Percentiles rank a stretch among this genome's conserved stretches.
These are phyloP conservation scores for Proliferodiscus dingleyae DNA, from an alignment of 2,329 filamentous ascomycete genomes.

Conservation along the genomic window DNA sequence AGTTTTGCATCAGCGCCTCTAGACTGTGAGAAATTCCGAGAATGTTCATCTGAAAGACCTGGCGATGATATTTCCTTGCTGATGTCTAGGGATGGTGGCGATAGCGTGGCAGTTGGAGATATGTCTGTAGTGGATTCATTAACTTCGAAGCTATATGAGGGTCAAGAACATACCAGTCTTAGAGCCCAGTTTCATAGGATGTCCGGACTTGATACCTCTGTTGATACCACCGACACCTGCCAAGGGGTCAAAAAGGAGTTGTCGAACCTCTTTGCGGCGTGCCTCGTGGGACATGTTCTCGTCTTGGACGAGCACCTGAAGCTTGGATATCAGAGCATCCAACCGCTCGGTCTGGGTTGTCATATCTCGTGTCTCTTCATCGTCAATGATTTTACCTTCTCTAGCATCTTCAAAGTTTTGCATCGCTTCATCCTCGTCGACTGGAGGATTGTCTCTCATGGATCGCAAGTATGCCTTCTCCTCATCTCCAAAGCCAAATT, in stretches of 20 bases:
- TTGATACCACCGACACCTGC: background rate
- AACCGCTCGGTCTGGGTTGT: slow-evolving; percentile 4
- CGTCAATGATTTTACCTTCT: background rate
- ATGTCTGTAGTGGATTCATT: too few relatives aligned
- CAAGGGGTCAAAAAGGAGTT: slow-evolving; percentile 3
- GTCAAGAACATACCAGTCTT: slow-evolving; percentile 15
- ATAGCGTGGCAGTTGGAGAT: background rate
- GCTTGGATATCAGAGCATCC: slow-evolving; percentile 6
- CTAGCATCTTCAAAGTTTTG: background rate
- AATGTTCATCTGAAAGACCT: background rate
- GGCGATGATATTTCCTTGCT: background rate
- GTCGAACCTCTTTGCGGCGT: slow-evolving; percentile 4
- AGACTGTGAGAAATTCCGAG: background rate
- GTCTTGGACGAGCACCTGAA: background rate
- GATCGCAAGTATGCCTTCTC: slow-evolving; percentile 4
- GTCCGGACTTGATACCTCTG: background rate
- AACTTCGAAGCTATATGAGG: too few relatives aligned
- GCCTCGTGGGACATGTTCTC: slow-evolving; percentile 12
- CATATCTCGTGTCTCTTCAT: background rate
- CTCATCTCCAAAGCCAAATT: slow-evolving; percentile 4
- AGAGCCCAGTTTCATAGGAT: background rate
- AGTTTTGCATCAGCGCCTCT: background rate
- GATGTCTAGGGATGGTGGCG: background rate
- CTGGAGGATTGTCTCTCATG: background rate
- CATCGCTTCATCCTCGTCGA: background rate